A percentile compares a stretch with the other conserved stretches of the same genome.
Conservation (phyloP, 345 rosid species). For the Citrus cavaleriei region DNA sequence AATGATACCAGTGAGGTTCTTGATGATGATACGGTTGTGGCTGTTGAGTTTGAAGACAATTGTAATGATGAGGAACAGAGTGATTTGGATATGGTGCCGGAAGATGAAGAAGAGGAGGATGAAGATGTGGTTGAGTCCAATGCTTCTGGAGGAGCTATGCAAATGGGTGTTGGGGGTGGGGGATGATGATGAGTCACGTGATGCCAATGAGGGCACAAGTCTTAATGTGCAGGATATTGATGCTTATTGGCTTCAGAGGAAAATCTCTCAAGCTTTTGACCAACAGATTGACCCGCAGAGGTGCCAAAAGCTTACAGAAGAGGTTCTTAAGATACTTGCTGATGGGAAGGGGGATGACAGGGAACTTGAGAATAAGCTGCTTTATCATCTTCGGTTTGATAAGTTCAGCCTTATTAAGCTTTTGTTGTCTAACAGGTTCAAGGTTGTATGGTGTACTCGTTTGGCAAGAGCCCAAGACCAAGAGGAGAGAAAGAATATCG, state of each 20-base stretch:
- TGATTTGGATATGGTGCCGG: too few species aligned
- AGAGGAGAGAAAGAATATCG: constrained; percentile 69
- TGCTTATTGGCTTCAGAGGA: constrained; percentile 97
- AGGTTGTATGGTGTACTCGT: constrained; percentile 94
- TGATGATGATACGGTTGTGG: too few species aligned
- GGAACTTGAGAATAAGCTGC: constrained; percentile 70
- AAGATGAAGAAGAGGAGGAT: too few species aligned
- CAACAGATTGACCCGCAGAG: constrained; percentile 85
- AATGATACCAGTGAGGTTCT: too few species aligned
- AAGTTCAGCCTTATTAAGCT: constrained; percentile 77
- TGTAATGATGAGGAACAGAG: too few species aligned
- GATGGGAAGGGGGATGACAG: constrained; percentile 86
- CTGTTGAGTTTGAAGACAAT: too few species aligned
- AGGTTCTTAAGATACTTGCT: constrained; percentile 79
- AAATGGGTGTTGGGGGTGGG: constrained; percentile 79
- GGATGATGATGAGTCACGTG: constrained; percentile 65
- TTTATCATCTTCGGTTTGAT: constrained; percentile 56
- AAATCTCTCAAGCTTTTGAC: constrained; percentile 84
- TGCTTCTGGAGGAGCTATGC: constrained; percentile 69
- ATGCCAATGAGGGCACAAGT: constrained; percentile 61
- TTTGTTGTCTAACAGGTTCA: constrained; percentile 63
- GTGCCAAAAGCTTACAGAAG: constrained; percentile 90
- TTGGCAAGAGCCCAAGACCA: constrained; percentile 92
- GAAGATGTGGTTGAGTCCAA: constrained; percentile 40
- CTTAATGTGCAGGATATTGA: constrained; percentile 92